Evolutionary conservation across 2,329 filamentous ascomycete genomes (phyloP), one percentile per base, ranked within the genome.

Genomic region (Diaporthe batatas): DNA sequence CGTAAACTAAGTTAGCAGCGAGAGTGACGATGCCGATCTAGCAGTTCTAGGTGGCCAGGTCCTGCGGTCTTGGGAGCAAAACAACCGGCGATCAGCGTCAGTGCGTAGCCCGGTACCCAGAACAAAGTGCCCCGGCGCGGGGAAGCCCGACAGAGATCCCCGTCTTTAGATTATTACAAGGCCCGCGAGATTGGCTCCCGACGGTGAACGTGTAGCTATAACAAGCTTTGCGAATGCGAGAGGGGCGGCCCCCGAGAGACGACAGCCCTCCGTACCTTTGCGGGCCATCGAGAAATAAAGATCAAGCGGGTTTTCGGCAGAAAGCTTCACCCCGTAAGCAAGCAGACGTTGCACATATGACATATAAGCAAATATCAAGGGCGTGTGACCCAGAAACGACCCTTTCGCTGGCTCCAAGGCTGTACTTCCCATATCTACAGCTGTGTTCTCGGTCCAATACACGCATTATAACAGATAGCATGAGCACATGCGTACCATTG

Each of bases 51-150:
- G 6, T 36, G 59, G 59, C 18, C 18, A 44, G 44, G 18, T 34
- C 44, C 16, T 8, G 16, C 32, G 58, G 34, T 64, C 42, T 64
- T 49, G 21, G 58, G 39, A 49, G 39, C 25, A 34, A 25, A 11
- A 14, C 18, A 21, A n/a, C 59, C 25, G 59, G 29, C 42, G 59
- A 65, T 65, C 59, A 12, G 21, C 25, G 59, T 65, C 59, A 65
- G 59, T 65, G 59, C 59, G 59, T 6, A 11, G n/a, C 39, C 11
- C 59, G 59, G 44, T 36, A 23, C 11, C 8, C 42, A 49, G 21
- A 51, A 49, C 44, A 49, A 18, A 65, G 59, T 65, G 25, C 42
- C 57, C 29, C 59, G 59, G 42, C n/a, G 59, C 59, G 59, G 59
- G 59, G 59, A 32, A 49, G 25, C 25, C n/a, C 2, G 29, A n/a